Percentiles rank a stretch among this genome's conserved stretches.
These are phyloP conservation scores for Uronychia binucleata DNA, from an alignment of 73 alveolate genomes.

Conservation along the genomic window DNA sequence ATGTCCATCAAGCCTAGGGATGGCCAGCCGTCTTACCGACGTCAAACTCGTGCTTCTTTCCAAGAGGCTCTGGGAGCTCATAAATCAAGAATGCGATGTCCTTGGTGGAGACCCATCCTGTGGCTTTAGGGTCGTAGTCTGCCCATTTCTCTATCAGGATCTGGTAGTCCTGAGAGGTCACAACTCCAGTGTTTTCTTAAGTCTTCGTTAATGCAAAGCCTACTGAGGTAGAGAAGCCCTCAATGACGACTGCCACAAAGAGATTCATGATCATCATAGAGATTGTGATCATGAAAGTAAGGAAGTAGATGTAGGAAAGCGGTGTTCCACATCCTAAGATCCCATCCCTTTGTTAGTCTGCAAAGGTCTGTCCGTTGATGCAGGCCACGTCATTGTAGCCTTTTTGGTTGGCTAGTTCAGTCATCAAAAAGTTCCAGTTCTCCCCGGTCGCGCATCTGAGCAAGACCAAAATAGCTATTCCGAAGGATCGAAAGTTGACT, in stretches of 20 bases:
- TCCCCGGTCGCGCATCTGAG: slow-evolving; percentile 30
- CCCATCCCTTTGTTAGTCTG: not conserved
- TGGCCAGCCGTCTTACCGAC: not conserved
- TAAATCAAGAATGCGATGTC: slow-evolving; percentile 27
- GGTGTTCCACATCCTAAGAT: slow-evolving; percentile 5
- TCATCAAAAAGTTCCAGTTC: slow-evolving; percentile 18
- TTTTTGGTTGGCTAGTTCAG: slow-evolving; percentile 22
- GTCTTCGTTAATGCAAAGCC: too few relatives aligned
- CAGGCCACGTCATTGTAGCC: slow-evolving; percentile 6
- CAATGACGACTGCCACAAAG: slow-evolving; percentile 29
- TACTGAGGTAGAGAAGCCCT: slow-evolving; percentile 18
- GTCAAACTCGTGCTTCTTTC: slow-evolving; percentile 32
- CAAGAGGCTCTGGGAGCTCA: slow-evolving; percentile 47
- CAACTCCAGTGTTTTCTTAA: slow-evolving; percentile 9
- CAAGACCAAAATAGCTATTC: slow-evolving; percentile 2
- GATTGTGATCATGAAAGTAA: not conserved
- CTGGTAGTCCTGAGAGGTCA: not conserved
- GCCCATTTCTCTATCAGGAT: slow-evolving; percentile 25
- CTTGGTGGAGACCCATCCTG: slow-evolving; percentile 14
- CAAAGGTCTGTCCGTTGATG: not conserved
- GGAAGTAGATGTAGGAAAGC: slow-evolving; percentile 8
- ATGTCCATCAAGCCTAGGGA: not conserved
- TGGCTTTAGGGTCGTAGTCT: slow-evolving; percentile 28
- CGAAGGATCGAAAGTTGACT: slow-evolving; percentile 10
- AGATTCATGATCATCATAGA: slow-evolving; percentile 27